Percentiles rank a stretch among this genome's conserved stretches.
phyloP scores from a whole-genome alignment of 768 basidiomycete genomes.

The Trametes sanguinea region DNA sequence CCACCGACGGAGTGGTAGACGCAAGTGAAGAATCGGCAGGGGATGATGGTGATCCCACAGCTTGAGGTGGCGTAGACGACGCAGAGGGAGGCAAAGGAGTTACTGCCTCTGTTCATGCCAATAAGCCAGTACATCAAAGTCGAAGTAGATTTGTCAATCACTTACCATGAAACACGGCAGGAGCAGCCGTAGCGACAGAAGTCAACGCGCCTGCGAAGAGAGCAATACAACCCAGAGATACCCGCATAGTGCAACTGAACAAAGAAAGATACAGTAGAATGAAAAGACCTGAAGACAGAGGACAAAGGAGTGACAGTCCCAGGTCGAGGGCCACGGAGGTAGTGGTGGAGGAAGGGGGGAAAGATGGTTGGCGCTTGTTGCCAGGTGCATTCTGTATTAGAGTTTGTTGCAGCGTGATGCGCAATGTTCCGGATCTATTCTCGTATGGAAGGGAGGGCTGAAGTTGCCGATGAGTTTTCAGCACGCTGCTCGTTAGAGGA shows the following conservation, averaged over 20 bases:
- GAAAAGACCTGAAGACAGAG: background rate
- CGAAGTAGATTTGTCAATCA: background rate
- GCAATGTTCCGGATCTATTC: background rate
- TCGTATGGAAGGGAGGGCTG: background rate
- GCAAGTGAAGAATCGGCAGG: background rate
- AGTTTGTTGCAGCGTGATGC: conserved; percentile 12
- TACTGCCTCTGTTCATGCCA: background rate
- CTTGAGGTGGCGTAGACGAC: background rate
- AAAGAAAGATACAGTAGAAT: background rate
- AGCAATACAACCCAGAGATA: background rate
- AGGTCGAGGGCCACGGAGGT: background rate
- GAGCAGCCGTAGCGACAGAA: background rate
- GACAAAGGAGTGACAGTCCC: conserved; percentile 20
- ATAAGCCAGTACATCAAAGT: background rate
- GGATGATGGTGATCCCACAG: background rate
- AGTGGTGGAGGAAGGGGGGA: background rate
- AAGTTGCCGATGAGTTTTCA: background rate
- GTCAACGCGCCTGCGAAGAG: background rate
- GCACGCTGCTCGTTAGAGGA: too few species aligned
- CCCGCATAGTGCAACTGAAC: conserved; percentile 9
- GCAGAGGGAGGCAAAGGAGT: background rate
- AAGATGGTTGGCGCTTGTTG: conserved; percentile 19
- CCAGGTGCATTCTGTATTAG: conserved; percentile 2
- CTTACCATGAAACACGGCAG: conserved; percentile 8
- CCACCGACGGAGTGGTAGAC: conserved; percentile 1